Percentiles rank a stretch among this genome's conserved stretches.
phyloP scores from a whole-genome alignment of 352 stramenopile species.

The Plasmopara muralis region DNA sequence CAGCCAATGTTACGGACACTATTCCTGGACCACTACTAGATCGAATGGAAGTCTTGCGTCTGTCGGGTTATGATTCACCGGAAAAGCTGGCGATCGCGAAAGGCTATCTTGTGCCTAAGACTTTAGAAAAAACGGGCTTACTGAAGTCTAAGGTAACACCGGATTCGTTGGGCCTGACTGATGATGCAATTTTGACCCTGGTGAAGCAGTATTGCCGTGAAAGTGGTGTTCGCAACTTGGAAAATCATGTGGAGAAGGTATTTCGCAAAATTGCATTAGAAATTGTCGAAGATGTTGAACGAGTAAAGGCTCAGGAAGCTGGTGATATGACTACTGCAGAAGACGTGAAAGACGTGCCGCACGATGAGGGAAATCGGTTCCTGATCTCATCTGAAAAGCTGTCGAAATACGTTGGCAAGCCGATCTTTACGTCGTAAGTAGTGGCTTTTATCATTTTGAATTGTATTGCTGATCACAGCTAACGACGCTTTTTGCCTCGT shows the following conservation, averaged over 20 bases:
- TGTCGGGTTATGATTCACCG: slow-evolving; percentile 93
- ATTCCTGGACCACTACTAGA: slow-evolving; percentile 97
- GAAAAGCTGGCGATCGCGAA: slow-evolving; percentile 98
- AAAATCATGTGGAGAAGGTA: slow-evolving; percentile 98
- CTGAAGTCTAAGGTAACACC: slow-evolving; percentile 59
- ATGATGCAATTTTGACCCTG: slow-evolving; percentile 88
- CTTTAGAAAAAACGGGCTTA: slow-evolving; percentile 89
- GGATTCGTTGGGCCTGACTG: slow-evolving; percentile 84
- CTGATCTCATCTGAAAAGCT: slow-evolving; percentile 92
- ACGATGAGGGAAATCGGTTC: slow-evolving; percentile 65
- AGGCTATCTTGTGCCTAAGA: slow-evolving; percentile 97
- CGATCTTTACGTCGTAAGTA: slow-evolving; percentile 92
- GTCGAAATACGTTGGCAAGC: slow-evolving; percentile 97
- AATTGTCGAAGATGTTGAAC: slow-evolving; percentile 87
- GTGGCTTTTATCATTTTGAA: not conserved
- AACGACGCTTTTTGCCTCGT: slow-evolving; percentile 3
- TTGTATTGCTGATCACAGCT: slow-evolving; percentile 2
- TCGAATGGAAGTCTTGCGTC: slow-evolving; percentile 97
- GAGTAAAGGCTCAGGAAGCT: slow-evolving; percentile 31
- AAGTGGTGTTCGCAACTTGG: slow-evolving; percentile 95
- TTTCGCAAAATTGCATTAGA: slow-evolving; percentile 97
- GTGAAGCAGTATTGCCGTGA: slow-evolving; percentile 95
- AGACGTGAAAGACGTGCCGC: slow-evolving; percentile 7
- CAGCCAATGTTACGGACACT: slow-evolving; percentile 92
- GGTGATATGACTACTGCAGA: slow-evolving; percentile 24